These are phyloP conservation scores for Colletotrichum orbiculare DNA, from an alignment of 2,329 filamentous ascomycete species.

Conservation along the genomic window DNA sequence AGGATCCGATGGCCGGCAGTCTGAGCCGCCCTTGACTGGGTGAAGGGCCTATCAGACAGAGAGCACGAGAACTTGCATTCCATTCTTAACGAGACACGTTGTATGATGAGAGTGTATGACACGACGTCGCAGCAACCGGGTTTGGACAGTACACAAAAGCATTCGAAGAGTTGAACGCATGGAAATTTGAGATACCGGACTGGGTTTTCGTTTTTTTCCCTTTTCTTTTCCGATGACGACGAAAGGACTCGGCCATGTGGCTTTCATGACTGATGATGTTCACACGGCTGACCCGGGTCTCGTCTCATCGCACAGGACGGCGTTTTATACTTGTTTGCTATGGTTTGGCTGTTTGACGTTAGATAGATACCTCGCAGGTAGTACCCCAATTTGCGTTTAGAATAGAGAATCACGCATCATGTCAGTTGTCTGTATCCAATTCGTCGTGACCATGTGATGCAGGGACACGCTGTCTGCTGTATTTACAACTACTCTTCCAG, in stretches of 20 bases:
- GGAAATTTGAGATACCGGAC: constrained; percentile 21
- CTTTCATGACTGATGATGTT: constrained; percentile 35
- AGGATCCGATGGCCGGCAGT: constrained; percentile 73
- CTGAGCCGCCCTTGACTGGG: constrained; percentile 36
- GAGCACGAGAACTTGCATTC: constrained; percentile 5
- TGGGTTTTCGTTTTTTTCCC: constrained; percentile 15
- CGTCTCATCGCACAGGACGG: constrained; percentile 28
- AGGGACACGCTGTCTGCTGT: not conserved
- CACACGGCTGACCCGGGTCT: constrained; percentile 28
- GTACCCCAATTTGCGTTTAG: constrained; percentile 16
- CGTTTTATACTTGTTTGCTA: constrained; percentile 9
- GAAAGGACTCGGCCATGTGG: constrained; percentile 17
- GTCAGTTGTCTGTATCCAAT: not conserved
- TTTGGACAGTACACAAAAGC: constrained; percentile 37
- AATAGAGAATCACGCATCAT: constrained; percentile 19
- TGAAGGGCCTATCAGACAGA: not conserved
- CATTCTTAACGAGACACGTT: constrained; percentile 34
- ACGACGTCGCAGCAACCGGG: constrained; percentile 31
- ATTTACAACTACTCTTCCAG: not conserved
- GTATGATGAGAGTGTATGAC: constrained; percentile 38
- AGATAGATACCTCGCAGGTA: constrained; percentile 36
- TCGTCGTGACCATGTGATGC: not conserved
- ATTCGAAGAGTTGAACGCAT: constrained; percentile 24
- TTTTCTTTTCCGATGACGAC: constrained; percentile 11
- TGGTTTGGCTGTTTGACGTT: constrained; percentile 9